Evolutionary conservation across 768 basidiomycete species (phyloP), one percentile per base, ranked within the genome.

Genomic region (Auricularia heimuer): DNA sequence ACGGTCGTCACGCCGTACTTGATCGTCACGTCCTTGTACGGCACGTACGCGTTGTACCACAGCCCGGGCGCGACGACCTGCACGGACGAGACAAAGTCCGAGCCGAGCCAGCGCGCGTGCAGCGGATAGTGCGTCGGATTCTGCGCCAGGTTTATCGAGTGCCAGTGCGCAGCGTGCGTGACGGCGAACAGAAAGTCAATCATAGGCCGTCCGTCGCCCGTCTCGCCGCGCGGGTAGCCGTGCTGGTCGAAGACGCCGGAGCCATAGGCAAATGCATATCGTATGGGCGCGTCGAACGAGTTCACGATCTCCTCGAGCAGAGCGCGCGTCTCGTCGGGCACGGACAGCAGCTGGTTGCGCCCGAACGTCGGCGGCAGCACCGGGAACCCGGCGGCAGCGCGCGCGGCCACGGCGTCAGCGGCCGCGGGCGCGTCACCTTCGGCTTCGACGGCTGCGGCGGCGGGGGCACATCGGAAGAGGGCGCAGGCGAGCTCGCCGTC

Each of bases 181-280:
- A 98, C 96, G 0, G 94, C 95, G 73, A 99, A 92, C 75, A 99
- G 84, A 71, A 98, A 97, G 76, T 99, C 97, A 24, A 98, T 83
- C 90, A 98, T 92, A 0, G 94, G 94, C 54, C 75, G 71, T 21
- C 78, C 71, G 71, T 77, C 61, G 14, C 34, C 61, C 34, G 29
- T 45, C n/a, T 34, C 42, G 29, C 66, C 64, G 60, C 69, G 65
- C 4, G 37, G 62, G 69, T 95, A 91, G 18, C 95, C 92, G 64
- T 88, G 87, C 75, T 99, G 97, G 71, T 91, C 85, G 70, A 97
- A 97, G 1, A 98, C 94, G 0, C 96, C 97, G 2, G 90, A 93
- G 12, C 97, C 97, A 72, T 98, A 99, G 0, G 97, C 97, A 72
- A 98, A 94, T 0, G 95, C 97, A 79, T 96, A 98, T 24, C 95